Evolutionary conservation across 163 green algal genomes (phyloP), one percentile per base, ranked within the genome.

Genomic region (Trebouxiophyceae sp.): DNA sequence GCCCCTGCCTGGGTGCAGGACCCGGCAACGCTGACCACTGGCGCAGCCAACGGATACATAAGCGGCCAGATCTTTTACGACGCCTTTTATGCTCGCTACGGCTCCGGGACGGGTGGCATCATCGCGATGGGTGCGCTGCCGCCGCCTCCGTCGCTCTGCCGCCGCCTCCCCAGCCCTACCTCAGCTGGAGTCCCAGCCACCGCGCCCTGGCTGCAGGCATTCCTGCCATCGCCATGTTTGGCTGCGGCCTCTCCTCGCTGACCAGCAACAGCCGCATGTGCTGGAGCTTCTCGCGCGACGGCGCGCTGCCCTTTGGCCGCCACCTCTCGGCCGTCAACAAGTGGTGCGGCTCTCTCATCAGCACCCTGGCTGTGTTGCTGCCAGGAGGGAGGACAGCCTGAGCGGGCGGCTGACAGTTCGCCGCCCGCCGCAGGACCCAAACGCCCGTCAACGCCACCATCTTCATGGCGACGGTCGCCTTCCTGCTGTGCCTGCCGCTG

Each of bases 221-320:
- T 5, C 76, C 72, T 4, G 34, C 75, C 4, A 60, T 83, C 22
- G 76, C 66, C 29, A 67, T 81, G 30, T 84, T 84, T 72, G 79
- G 81, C 65, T 78, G 74, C 44, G 73, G 75, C 64, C 68, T 62
- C 57, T 77, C 74, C 60, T 84, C 71, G 32, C 39, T 85, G 33
- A 79, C 63, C 29, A 70, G 74, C 61, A 86, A 86, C 69, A 70
- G 63, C 28, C n/a, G n/a, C n/a, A 28, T 88, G 77, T n/a, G 8
- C 8, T 50, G 16, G 8, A n/a, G 8, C 39, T 50, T 50, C 16
- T 8, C 39, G 8, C 8, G 16, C 8, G 16, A 16, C 39, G 39
- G 39, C 8, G 39, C 8, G 8, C 8, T 50, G 16, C 39, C 39
- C 39, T 50, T 50, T 16, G 39, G 39, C 16, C 39, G 39, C 8